Percentiles rank a stretch among this genome's conserved stretches.
Conservation (phyloP, 768 basidiomycete genomes). For the Clitopilus passeckerianus region DNA sequence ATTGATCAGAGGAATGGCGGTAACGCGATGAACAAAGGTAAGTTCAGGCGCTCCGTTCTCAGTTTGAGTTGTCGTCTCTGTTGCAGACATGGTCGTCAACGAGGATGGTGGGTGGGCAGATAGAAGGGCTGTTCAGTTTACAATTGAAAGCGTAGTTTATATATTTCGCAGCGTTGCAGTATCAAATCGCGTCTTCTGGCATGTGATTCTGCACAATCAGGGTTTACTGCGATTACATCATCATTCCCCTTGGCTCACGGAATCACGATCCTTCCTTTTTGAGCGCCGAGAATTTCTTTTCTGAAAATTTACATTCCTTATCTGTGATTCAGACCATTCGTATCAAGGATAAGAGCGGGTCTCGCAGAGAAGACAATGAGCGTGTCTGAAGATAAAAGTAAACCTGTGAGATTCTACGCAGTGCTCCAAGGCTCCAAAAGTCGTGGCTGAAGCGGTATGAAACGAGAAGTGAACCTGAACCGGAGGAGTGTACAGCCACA, state of each 20-base stretch:
- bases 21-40: slow-evolving; percentile 58
- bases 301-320: not conserved
- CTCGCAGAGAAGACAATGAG: not conserved
- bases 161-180: not conserved
- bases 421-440: not conserved
- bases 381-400: not conserved
- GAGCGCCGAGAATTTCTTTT: not conserved
- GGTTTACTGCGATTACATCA: not conserved
- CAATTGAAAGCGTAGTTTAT: not conserved
- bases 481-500: not conserved
- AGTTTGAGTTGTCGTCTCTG: slow-evolving; percentile 18
- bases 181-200: not conserved
- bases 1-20: slow-evolving; percentile 70
- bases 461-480: not conserved
- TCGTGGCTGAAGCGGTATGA: not conserved
- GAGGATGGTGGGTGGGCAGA: not conserved
- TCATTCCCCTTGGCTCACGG: not conserved
- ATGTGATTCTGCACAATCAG: not conserved
- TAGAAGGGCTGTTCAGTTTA: not conserved
- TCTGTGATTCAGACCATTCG: not conserved
- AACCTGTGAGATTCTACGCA: not conserved
- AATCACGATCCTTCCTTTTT: not conserved
- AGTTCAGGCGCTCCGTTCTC: slow-evolving; percentile 41
- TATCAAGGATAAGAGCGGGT: not conserved
- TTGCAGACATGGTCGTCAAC: slow-evolving; percentile 19